phyloP scores from a whole-genome alignment of 1,284 basidiomycete genomes.

The Cryptococcus floricola region DNA sequence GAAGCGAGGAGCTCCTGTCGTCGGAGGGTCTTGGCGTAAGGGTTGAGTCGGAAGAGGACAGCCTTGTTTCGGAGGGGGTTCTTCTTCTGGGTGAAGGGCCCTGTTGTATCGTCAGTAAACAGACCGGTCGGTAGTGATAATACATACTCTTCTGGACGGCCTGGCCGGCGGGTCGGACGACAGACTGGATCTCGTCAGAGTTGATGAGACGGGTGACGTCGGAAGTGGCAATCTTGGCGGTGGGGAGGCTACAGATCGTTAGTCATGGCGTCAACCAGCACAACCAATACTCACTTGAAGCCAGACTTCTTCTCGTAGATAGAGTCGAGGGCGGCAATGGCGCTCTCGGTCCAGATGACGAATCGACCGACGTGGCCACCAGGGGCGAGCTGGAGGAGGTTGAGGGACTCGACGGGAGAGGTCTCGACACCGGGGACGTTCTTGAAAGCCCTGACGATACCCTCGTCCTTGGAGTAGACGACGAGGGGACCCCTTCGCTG shows the following conservation, averaged over 20 bases:
- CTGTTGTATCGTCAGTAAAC: conserved; percentile 10
- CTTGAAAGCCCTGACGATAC: conserved; percentile 96
- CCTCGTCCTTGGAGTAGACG: conserved; percentile 97
- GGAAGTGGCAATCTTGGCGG: conserved; percentile 94
- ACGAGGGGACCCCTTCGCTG: conserved; percentile 97
- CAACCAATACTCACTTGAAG: conserved; percentile 62
- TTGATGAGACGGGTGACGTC: conserved; percentile 98
- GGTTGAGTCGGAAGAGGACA: conserved; percentile 97
- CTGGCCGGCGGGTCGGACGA: conserved; percentile 71
- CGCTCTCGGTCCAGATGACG: conserved; percentile 98
- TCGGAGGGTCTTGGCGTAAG: conserved; percentile 92
- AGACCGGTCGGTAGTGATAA: background rate
- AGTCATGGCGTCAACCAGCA: background rate
- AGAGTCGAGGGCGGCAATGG: conserved; percentile 88
- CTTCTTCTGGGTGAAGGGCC: conserved; percentile 99
- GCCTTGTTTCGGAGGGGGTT: conserved; percentile 96
- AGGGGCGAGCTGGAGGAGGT: conserved; percentile 97
- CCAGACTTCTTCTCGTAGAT: conserved; percentile 96
- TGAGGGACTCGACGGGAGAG: conserved; percentile 89
- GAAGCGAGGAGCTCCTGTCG: conserved; percentile 66
- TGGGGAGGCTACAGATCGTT: conserved; percentile 62
- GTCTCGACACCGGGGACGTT: conserved; percentile 99
- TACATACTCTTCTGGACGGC: conserved; percentile 51
- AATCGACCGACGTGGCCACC: conserved; percentile 99
- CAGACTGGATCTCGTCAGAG: conserved; percentile 92